These are phyloP conservation scores for Pseudozyma pruni DNA, from an alignment of 1,284 basidiomycete species.

Conservation along the genomic window DNA sequence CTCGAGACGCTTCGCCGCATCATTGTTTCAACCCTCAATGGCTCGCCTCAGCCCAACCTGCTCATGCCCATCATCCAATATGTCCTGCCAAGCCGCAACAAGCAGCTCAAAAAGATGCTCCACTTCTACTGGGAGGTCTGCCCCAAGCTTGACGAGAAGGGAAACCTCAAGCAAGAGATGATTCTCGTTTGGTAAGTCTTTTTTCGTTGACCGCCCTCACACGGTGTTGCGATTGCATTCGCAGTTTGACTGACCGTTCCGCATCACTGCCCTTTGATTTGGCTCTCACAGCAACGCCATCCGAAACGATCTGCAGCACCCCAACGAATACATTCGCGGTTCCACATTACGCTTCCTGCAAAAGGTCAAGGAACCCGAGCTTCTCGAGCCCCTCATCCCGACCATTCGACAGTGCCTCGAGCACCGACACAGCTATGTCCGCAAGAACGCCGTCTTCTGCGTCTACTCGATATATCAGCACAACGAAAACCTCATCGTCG, in stretches of 20 bases:
- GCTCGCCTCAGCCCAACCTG: slow-evolving; percentile 85
- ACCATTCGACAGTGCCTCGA: slow-evolving; percentile 93
- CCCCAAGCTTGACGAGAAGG: slow-evolving; percentile 95
- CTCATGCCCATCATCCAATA: slow-evolving; percentile 99
- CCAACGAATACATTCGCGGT: slow-evolving; percentile 99
- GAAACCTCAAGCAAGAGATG: slow-evolving; percentile 99
- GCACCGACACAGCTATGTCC: slow-evolving; percentile 96
- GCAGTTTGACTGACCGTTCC: too few species aligned
- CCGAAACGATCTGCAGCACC: slow-evolving; percentile 99
- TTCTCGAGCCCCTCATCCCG: slow-evolving; percentile 94
- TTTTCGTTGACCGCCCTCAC: too few species aligned
- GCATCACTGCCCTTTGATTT: not conserved
- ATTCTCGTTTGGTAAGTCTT: slow-evolving; percentile 96
- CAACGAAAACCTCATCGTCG: slow-evolving; percentile 88
- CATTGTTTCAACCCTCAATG: slow-evolving; percentile 94
- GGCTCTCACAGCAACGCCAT: slow-evolving; percentile 80
- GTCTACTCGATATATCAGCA: slow-evolving; percentile 90
- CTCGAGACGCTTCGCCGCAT: slow-evolving; percentile 95
- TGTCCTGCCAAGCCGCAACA: slow-evolving; percentile 92
- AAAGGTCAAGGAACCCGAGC: slow-evolving; percentile 92
- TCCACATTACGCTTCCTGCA: slow-evolving; percentile 95
- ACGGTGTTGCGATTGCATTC: not conserved
- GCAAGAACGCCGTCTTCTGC: slow-evolving; percentile 98
- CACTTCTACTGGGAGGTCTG: slow-evolving; percentile 99
- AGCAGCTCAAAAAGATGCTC: slow-evolving; percentile 96